Base-by-base conservation (phyloP, 2,329 filamentous ascomycete genomes). In the Parafenestella ontariensis region DNA sequence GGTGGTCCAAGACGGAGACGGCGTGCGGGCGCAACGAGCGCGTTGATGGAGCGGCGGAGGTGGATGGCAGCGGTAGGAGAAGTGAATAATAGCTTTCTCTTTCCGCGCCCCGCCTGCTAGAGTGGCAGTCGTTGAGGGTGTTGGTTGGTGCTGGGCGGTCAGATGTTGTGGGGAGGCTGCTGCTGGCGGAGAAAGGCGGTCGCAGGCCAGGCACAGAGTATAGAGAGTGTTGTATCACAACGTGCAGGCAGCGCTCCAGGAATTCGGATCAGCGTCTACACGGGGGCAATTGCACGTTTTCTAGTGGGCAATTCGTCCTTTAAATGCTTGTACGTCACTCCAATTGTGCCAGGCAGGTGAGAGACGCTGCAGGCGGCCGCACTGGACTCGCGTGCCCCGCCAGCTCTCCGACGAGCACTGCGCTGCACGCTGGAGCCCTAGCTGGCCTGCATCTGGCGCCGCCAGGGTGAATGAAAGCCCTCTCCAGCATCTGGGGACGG, bases 221-320 rank as follows among this genome's bases (percentile, higher is more conserved):
- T 41, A 42, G 56, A 50, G 54, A 46, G 49, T 51, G 29, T 34
- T 51, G 61, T 61, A 50, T 48, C 53, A 62, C 62, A 40, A 46
- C 46, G 41, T 54, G 44, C 41, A 29, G 33, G 31, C 51, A 41
- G 56, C 52, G 34, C 50, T 59, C 67, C 66, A 69, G 43, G 58
- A 51, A 49, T 50, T 52, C 46, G 43, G 58, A 62, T 53, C 58
- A 55, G 61, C 62, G 48, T 47, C 56, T 56, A 66, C 70, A 71
- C 70, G 70, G 56, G 67, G 70, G 50, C 65, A 39, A 54, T 56
- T 54, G 55, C 59, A 52, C 60, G 52, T 49, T 55, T 71, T 62
- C 62, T 66, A 71, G 68, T 72, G 70, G 69, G 66, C 62, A 56
- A 45, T 46, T 24, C 48, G 47, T 33, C 18, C 34, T 51, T 45